Conservation (phyloP, 23 red algal genomes). For the Agarophyton chilense region DNA sequence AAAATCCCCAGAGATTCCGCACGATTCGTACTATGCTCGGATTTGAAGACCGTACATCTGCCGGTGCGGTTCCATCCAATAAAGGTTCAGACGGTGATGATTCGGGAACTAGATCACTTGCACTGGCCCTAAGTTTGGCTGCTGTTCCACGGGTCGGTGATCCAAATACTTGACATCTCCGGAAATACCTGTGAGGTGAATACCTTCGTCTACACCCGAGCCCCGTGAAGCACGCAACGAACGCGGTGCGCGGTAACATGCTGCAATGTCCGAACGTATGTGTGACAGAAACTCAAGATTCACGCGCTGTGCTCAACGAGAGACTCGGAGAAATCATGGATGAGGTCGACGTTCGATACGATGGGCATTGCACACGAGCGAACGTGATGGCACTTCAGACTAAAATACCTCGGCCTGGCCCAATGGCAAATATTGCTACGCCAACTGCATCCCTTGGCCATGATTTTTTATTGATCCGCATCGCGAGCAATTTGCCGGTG, state of each 20-base stretch:
- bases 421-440: too few species aligned
- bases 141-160: neutral
- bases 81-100: neutral
- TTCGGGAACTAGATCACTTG: neutral
- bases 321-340: too few species aligned
- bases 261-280: too few species aligned
- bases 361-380: too few species aligned
- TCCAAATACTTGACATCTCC: neutral
- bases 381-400: too few species aligned
- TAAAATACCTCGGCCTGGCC: too few species aligned
- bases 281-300: too few species aligned
- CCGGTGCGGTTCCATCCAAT: neutral
- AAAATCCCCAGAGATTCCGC: constrained; percentile 72
- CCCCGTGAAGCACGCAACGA: neutral
- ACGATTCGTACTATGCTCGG: constrained; percentile 25
- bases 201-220: neutral
- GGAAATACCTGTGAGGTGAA: neutral
- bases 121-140: neutral
- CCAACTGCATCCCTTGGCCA: too few species aligned
- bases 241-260: neutral
- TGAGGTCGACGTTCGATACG: too few species aligned
- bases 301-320: too few species aligned
- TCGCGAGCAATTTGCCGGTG: too few species aligned
- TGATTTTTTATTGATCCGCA: too few species aligned
- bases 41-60: neutral